Conservation (phyloP, 208 protist species). For the Tetramitus jugosus region DNA sequence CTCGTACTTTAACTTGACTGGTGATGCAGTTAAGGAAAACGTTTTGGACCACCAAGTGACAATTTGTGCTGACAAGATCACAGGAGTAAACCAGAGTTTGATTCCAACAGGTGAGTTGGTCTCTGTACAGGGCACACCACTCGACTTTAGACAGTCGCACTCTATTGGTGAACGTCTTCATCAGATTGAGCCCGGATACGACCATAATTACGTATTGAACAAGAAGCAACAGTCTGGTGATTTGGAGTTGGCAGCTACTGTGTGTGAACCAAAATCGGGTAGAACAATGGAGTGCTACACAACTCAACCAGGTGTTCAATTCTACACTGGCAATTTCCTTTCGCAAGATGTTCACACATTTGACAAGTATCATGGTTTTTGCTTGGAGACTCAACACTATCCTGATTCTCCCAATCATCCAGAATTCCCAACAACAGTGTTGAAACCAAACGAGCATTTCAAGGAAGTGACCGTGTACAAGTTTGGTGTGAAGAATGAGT, state of each 20-base stretch:
- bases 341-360: neutral
- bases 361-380: conserved; percentile 29
- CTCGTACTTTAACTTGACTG: conserved; percentile 46
- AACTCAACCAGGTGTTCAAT: conserved; percentile 42
- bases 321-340: conserved; percentile 48
- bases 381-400: conserved; percentile 52
- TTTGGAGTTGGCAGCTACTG: neutral
- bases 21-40: neutral
- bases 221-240: neutral
- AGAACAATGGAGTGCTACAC: conserved; percentile 27
- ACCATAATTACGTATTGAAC: conserved; percentile 32
- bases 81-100: conserved; percentile 28
- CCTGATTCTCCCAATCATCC: conserved; percentile 42
- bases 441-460: conserved; percentile 25
- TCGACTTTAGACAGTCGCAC: conserved; percentile 32
- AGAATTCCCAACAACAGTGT: conserved; percentile 32
- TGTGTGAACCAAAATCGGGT: conserved; percentile 15
- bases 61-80: conserved; percentile 30
- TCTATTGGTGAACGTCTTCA: neutral
- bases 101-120: conserved; percentile 44
- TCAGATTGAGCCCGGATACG: conserved; percentile 21
- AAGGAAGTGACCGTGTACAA: conserved; percentile 7
- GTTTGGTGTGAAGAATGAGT: too few species aligned
- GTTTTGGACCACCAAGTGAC: conserved; percentile 34
- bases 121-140: conserved; percentile 27